A percentile compares a stretch with the other conserved stretches of the same genome.
phyloP scores from a whole-genome alignment of 169 alveolate genomes.

The Eimeria acervulina region DNA sequence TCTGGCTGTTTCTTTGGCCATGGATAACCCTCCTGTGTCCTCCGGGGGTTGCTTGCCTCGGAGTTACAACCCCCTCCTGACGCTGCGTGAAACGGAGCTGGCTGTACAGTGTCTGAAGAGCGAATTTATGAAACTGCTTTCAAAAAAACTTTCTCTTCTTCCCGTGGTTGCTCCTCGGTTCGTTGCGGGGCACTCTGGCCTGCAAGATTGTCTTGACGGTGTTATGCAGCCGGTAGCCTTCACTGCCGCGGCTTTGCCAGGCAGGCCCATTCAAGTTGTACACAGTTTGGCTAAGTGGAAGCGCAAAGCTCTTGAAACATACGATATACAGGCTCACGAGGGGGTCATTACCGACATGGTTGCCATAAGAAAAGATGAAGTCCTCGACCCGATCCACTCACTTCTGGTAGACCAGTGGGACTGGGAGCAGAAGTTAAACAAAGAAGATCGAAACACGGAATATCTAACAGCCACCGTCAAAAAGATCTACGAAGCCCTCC shows the following conservation, averaged over 20 bases:
- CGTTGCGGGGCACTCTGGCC: conserved; percentile 45
- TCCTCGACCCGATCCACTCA: conserved; percentile 44
- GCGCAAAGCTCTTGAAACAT: neutral
- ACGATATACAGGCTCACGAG: neutral
- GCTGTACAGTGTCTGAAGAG: conserved; percentile 20
- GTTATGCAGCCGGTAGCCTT: conserved; percentile 19
- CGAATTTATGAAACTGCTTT: neutral
- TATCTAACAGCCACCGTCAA: conserved; percentile 28
- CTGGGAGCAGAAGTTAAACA: conserved; percentile 67
- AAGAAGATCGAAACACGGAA: conserved; percentile 31
- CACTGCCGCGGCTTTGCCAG: neutral
- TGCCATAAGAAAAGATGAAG: conserved; percentile 61
- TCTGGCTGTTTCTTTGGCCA: neutral
- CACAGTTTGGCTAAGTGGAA: conserved; percentile 72
- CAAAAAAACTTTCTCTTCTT: neutral
- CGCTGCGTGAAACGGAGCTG: conserved; percentile 68
- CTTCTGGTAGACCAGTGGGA: conserved; percentile 67
- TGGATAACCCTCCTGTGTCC: neutral
- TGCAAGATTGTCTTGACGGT: conserved; percentile 59
- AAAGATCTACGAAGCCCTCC: conserved; percentile 6
- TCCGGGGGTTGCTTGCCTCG: conserved; percentile 9
- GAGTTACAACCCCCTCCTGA: conserved; percentile 7
- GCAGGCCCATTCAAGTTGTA: conserved; percentile 9
- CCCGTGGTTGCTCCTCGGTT: conserved; percentile 64
- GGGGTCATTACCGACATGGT: conserved; percentile 36